These are phyloP conservation scores for Gaeumannomyces sp. DNA, from an alignment of 2,329 filamentous ascomycete species.

Conservation along the genomic window DNA sequence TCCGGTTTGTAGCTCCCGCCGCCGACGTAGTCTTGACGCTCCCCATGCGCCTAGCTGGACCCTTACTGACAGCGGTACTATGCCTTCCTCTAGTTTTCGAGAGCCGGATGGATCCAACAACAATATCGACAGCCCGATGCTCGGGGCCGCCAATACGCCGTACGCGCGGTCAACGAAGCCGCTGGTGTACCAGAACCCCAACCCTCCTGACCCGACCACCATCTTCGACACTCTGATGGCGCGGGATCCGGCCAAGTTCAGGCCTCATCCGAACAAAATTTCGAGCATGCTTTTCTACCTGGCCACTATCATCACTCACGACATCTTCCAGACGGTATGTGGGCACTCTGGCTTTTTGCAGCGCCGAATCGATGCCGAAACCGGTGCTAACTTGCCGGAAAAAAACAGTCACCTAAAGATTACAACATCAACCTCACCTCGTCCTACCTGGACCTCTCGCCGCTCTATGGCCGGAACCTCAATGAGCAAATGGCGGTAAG, in stretches of 20 bases:
- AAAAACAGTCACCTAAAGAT: constrained; percentile 6
- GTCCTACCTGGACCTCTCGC: constrained; percentile 68
- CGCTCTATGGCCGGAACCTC: constrained; percentile 64
- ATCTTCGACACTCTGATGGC: constrained; percentile 65
- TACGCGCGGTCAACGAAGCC: constrained; percentile 63
- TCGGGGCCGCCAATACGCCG: constrained; percentile 59
- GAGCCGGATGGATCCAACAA: constrained; percentile 37
- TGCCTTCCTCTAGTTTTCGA: constrained; percentile 22
- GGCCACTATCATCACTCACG: constrained; percentile 60
- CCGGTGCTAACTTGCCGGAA: not conserved
- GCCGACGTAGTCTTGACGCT: constrained; percentile 14
- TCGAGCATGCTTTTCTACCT: constrained; percentile 71
- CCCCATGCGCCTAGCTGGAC: not conserved
- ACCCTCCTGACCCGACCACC: constrained; percentile 50
- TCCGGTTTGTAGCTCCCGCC: constrained; percentile 31
- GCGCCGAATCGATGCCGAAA: too few relatives aligned
- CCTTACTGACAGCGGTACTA: not conserved
- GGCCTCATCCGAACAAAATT: constrained; percentile 64
- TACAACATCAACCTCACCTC: constrained; percentile 41
- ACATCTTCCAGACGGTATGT: constrained; percentile 51
- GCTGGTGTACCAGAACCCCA: constrained; percentile 49
- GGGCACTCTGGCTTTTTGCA: too few relatives aligned
- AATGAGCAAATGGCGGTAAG: constrained; percentile 57
- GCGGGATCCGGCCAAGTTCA: constrained; percentile 42
- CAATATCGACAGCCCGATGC: constrained; percentile 55